Evolutionary conservation across 1,139 yeast species (phyloP), one percentile per base, ranked within the genome.

Genomic region (Yamadazyma epiphylla): DNA sequence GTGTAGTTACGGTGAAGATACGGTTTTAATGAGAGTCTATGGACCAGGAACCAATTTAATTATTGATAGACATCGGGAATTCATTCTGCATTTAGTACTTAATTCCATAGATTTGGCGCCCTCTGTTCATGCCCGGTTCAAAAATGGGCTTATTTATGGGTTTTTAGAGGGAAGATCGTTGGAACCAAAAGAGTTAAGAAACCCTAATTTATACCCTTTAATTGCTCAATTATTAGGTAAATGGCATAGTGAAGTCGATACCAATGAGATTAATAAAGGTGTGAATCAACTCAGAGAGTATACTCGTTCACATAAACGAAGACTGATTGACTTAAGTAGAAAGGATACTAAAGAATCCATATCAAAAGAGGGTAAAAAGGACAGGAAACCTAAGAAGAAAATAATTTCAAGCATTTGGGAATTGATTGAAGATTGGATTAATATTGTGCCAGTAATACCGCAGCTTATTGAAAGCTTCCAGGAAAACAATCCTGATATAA

Each of bases 11-110:
- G 34, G 41, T 8, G 38, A 43, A 1, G 67, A 65, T 34, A 58
- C 58, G 5, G 79, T 80, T 3, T 64, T 84, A 24, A 78, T 82
- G 38, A 62, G 94, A 35, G 80, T 84, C 0, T 84, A 83, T 44
- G 94, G 94, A 7, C 74, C 76, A 35, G 89, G 89, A 12, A 84
- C 94, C 0, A 73, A 71, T 37, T 60, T 80, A 23, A 81, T 84
- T 34, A 84, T 84, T 25, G 88, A 83, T 51, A 64, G 94, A 41
- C 82, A 80, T 45, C 62, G 89, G 20, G 94, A 84, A 51, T 80
- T 78, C 49, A 80, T 81, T 19, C 80, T 83, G 41, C 91, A 83
- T 50, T 54, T 78, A 33, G 74, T 77, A 28, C 63, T 84, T 30
- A 70, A 80, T 45, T 67, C 81, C 2, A 63, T 78, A 24, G 60